Conservation (phyloP, 192 early-diverging fungal species). For the Podila epigama region DNA sequence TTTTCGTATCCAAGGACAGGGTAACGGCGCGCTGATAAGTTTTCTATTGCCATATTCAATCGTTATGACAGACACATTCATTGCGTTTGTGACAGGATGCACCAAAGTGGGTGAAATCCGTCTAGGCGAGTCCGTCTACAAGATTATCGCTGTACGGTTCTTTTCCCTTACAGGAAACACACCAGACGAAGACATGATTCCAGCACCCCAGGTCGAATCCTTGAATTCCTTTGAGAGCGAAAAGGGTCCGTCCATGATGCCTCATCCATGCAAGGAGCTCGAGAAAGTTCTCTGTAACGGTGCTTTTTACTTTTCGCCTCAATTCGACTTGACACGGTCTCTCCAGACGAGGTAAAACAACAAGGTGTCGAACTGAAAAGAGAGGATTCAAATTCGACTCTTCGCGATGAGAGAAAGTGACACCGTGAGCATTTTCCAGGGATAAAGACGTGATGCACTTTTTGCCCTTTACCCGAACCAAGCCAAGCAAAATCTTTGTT, state of each 20-base stretch:
- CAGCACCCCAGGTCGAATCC: slow-evolving; percentile 34
- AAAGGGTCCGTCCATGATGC: slow-evolving; percentile 52
- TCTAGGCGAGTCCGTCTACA: slow-evolving; percentile 69
- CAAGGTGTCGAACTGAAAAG: background rate
- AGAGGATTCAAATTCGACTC: no score
- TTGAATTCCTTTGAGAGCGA: slow-evolving; percentile 51
- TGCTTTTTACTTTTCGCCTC: slow-evolving; percentile 92
- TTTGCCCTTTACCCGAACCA: no score
- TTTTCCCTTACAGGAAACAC: slow-evolving; percentile 77
- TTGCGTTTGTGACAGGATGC: slow-evolving; percentile 74
- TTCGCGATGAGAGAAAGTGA: no score
- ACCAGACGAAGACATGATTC: slow-evolving; percentile 70
- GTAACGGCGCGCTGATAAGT: no score
- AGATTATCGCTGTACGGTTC: slow-evolving; percentile 76
- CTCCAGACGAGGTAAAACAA: slow-evolving; percentile 70
- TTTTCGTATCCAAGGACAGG: slow-evolving; percentile 7
- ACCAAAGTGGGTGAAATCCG: slow-evolving; percentile 65
- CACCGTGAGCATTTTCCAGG: no score
- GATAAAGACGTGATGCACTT: no score
- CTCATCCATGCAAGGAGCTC: slow-evolving; percentile 81
- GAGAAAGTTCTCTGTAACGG: slow-evolving; percentile 84
- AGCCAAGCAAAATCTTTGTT: no score
- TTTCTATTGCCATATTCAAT: slow-evolving; percentile 36
- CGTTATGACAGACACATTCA: slow-evolving; percentile 64
- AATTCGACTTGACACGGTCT: slow-evolving; percentile 87